These are phyloP conservation scores for Blastomyces percursus DNA, from an alignment of 2,329 filamentous ascomycete species.

Conservation along the genomic window DNA sequence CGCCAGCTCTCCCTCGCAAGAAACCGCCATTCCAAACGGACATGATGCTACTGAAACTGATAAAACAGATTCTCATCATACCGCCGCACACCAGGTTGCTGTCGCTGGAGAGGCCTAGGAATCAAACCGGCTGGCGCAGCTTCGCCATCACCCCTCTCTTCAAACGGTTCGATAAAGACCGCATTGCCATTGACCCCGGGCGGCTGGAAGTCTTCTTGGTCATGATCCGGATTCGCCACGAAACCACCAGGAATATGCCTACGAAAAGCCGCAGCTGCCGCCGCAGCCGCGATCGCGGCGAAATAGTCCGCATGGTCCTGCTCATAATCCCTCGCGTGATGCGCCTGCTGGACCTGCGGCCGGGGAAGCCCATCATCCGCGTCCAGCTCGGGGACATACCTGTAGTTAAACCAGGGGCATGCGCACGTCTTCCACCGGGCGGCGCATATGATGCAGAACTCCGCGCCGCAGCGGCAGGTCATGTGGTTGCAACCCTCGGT, in stretches of 20 bases:
- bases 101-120: background rate
- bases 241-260: background rate
- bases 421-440: constrained; percentile 71
- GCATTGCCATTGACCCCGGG: background rate
- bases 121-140: background rate
- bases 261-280: background rate
- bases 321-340: background rate
- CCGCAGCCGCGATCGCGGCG: too few species aligned
- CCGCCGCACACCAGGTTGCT: background rate
- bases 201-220: background rate
- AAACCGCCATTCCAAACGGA: background rate
- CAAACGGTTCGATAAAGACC: background rate
- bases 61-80: background rate
- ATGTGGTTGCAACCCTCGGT: constrained; percentile 82
- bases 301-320: background rate
- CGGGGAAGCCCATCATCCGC: constrained; percentile 12
- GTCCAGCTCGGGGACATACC: background rate
- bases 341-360: background rate
- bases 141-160: background rate
- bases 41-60: background rate
- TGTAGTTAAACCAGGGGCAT: constrained; percentile 60
- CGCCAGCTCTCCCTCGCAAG: background rate
- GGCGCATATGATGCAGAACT: constrained; percentile 83
- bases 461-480: constrained; percentile 70
- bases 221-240: background rate